phyloP scores from a whole-genome alignment of 257 asterid genomes.

The Fraxinus pennsylvanica region DNA sequence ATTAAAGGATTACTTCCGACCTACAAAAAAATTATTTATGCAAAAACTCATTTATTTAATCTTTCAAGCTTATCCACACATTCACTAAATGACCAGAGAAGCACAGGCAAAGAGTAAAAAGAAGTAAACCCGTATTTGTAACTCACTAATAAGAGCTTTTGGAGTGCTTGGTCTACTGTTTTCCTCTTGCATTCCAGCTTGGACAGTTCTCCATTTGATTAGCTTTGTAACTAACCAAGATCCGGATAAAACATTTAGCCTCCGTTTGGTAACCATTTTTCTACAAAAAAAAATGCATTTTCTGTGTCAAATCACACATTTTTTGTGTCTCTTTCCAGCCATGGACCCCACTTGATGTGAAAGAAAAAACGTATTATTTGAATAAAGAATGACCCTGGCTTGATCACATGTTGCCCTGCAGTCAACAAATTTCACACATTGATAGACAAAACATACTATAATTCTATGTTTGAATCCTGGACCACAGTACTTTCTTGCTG shows the following conservation, averaged over 20 bases:
- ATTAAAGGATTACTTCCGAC: background rate
- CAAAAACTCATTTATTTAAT: background rate
- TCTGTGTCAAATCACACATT: no score
- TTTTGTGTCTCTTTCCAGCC: no score
- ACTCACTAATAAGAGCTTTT: slow-evolving; percentile 69
- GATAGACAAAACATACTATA: slow-evolving; percentile 19
- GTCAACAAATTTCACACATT: slow-evolving; percentile 34
- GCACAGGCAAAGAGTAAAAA: slow-evolving; percentile 13
- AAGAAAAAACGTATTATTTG: no score
- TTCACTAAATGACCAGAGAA: background rate
- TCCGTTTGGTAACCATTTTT: no score
- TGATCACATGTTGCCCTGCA: slow-evolving; percentile 61
- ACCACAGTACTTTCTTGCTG: slow-evolving; percentile 9
- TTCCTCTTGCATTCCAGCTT: slow-evolving; percentile 39
- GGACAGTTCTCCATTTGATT: slow-evolving; percentile 50
- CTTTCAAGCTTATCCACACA: background rate
- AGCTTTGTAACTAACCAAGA: slow-evolving; percentile 59
- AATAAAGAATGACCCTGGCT: slow-evolving; percentile 47
- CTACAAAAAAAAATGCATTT: no score
- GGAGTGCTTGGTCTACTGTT: slow-evolving; percentile 47
- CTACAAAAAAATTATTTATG: background rate
- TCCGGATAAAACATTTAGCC: slow-evolving; percentile 48
- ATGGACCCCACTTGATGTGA: no score
- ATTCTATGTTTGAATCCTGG: slow-evolving; percentile 16
- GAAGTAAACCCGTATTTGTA: slow-evolving; percentile 17